Evolutionary conservation across 2,329 filamentous ascomycete genomes (phyloP), one percentile per base, ranked within the genome.

Genomic region (Alternaria brassicicola): DNA sequence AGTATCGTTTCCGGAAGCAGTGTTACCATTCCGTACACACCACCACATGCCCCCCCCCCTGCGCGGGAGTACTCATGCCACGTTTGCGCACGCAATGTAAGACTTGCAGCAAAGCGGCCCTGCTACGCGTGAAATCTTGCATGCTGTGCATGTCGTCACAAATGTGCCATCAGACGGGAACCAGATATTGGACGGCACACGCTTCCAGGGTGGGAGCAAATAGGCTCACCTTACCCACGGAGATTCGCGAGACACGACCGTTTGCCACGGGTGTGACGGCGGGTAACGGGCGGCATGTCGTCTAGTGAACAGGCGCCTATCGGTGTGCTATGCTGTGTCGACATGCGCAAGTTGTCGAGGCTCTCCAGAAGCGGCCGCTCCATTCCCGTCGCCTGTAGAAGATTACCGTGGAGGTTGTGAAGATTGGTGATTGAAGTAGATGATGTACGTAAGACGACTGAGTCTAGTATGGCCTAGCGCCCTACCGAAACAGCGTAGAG

Each of bases 241-340:
- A 52, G 48, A 50, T 52, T 51, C 43, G 43, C 53, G 52, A 55
- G 46, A 42, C 31, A 36, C 51, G 12, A 35, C 55, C 43, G 42
- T 43, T 43, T 17, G 21, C 41, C 19, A 52, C 51, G 56, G 48
- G 61, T 57, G 30, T 17, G 30, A 61, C 63, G 65, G 58, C 50
- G 63, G 66, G 54, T 52, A 38, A 57, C 54, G 54, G 41, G 41
- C 41, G 50, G 59, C 46, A 57, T 59, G 55, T 50, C 57, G 57
- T 58, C 48, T 51, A 56, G 55, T 57, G 52, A 56, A 39, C 57
- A 23, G 25, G 25, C 43, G 43, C 49, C 38, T 17, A 67, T 66
- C 65, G 59, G 59, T 67, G 56, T 62, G 63, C 59, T 46, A 47
- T 57, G 59, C 55, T 36, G 35, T 43, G 28, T 52, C 33, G 35